Evolutionary conservation across 805 yeast species (phyloP).

Genomic region (Monosporozyma solicola): DNA sequence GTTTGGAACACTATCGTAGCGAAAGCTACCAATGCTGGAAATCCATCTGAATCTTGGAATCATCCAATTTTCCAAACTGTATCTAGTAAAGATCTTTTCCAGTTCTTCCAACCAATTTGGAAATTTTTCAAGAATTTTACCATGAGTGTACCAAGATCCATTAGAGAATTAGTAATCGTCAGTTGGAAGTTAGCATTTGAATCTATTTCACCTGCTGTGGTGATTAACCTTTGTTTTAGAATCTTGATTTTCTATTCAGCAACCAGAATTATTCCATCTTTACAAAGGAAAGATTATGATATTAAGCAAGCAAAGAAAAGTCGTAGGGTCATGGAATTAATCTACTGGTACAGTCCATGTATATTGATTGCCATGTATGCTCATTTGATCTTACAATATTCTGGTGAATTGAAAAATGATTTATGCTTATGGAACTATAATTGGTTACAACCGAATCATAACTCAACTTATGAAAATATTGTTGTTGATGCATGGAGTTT

Average conservation of each 20-base stretch:
- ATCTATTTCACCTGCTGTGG: constrained; percentile 71
- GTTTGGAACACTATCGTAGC: constrained; percentile 21
- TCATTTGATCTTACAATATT: constrained; percentile 83
- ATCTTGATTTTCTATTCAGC: constrained; percentile 85
- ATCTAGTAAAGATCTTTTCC: constrained; percentile 5
- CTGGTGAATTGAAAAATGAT: constrained; percentile 62
- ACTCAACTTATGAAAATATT: constrained; percentile 12
- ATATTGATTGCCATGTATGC: constrained; percentile 92
- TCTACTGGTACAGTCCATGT: constrained; percentile 89
- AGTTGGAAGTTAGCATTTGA: constrained; percentile 40
- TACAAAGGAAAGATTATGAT: constrained; percentile 33
- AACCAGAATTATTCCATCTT: constrained; percentile 82
- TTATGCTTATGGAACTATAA: constrained; percentile 43
- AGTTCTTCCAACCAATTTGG: constrained; percentile 23
- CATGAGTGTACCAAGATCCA: constrained; percentile 25
- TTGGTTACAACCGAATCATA: constrained; percentile 27
- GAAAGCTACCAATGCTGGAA: neutral
- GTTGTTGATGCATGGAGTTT: constrained; percentile 75
- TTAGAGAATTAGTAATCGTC: constrained; percentile 21
- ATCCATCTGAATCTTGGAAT: neutral
- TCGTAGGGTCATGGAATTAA: constrained; percentile 39
- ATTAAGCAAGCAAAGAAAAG: constrained; percentile 18
- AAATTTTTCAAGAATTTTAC: constrained; percentile 23
- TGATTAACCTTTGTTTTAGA: constrained; percentile 75
- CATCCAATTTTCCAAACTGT: neutral